Conservation (phyloP, 371 early-diverging fungal species). For the Fennellomyces sp. region DNA sequence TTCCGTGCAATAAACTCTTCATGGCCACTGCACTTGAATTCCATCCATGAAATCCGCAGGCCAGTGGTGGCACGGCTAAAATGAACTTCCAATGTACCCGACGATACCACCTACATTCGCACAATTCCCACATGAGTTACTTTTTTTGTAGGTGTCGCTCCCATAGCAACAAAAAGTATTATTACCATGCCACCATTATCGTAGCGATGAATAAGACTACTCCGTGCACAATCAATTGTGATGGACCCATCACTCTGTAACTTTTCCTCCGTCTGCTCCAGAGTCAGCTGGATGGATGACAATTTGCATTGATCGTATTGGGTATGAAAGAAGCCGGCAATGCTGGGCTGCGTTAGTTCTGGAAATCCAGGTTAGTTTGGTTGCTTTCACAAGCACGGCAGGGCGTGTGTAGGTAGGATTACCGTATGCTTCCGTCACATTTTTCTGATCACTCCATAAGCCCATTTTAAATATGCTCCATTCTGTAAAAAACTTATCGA, state of each 20-base stretch:
- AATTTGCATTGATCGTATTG: constrained; percentile 9
- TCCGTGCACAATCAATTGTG: constrained; percentile 8
- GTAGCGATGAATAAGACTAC: constrained; percentile 9
- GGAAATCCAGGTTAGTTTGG: too few relatives aligned
- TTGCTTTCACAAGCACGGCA: too few relatives aligned
- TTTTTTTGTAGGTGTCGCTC: background rate
- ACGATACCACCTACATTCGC: background rate
- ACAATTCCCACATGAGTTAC: too few relatives aligned
- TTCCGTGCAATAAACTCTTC: constrained; percentile 5
- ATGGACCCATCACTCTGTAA: constrained; percentile 1
- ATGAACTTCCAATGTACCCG: background rate
- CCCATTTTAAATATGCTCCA: constrained; percentile 1
- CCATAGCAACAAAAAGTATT: background rate
- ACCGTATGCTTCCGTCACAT: constrained; percentile 8
- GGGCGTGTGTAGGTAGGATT: background rate
- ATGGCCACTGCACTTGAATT: constrained; percentile 1
- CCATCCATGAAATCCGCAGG: constrained; percentile 7
- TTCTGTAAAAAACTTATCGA: constrained; percentile 7
- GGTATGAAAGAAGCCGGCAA: constrained; percentile 1
- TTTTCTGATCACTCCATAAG: constrained; percentile 4
- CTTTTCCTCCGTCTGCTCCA: constrained; percentile 3
- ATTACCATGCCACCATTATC: constrained; percentile 12
- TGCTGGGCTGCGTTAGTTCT: constrained; percentile 1
- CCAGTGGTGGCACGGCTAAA: constrained; percentile 5
- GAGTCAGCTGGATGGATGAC: constrained; percentile 6